Evolutionary conservation across 257 asterid genomes (phyloP).

Genomic region (Ilex aquifolium): DNA sequence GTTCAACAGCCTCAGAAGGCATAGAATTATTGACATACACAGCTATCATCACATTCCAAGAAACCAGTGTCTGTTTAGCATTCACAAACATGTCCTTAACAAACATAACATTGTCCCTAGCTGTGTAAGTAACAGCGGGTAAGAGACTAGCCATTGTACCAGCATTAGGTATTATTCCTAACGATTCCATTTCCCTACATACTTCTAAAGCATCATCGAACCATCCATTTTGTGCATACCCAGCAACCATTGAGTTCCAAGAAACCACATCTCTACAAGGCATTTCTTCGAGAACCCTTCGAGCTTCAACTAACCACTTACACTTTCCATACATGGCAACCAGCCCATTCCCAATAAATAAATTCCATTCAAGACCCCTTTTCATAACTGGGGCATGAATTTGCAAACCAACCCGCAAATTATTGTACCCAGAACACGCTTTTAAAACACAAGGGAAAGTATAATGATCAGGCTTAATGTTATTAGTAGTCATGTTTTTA

Average conservation of each 20-base stretch:
- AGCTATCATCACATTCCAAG: slow-evolving; percentile 92
- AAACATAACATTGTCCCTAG: slow-evolving; percentile 49
- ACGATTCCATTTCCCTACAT: slow-evolving; percentile 62
- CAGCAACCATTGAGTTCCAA: slow-evolving; percentile 83
- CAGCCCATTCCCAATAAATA: slow-evolving; percentile 72
- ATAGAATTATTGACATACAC: slow-evolving; percentile 57
- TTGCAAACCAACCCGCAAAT: slow-evolving; percentile 53
- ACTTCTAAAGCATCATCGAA: slow-evolving; percentile 67
- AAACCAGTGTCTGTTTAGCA: slow-evolving; percentile 38
- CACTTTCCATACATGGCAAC: slow-evolving; percentile 90
- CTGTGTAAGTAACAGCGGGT: slow-evolving; percentile 67
- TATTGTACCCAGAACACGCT: slow-evolving; percentile 56
- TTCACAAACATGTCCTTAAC: slow-evolving; percentile 56
- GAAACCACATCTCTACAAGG: slow-evolving; percentile 61
- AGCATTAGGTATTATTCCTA: slow-evolving; percentile 50
- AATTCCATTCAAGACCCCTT: slow-evolving; percentile 50
- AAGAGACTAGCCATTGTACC: slow-evolving; percentile 95
- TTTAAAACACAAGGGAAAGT: slow-evolving; percentile 77
- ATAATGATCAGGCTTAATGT: slow-evolving; percentile 58
- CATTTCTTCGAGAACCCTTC: slow-evolving; percentile 57
- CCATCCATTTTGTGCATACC: slow-evolving; percentile 57
- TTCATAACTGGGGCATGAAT: slow-evolving; percentile 55
- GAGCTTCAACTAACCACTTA: slow-evolving; percentile 53
- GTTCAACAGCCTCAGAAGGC: slow-evolving; percentile 62
- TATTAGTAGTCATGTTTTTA: slow-evolving; percentile 36